Conservation (phyloP, 1,284 basidiomycete genomes). For the Trametes sp. region DNA sequence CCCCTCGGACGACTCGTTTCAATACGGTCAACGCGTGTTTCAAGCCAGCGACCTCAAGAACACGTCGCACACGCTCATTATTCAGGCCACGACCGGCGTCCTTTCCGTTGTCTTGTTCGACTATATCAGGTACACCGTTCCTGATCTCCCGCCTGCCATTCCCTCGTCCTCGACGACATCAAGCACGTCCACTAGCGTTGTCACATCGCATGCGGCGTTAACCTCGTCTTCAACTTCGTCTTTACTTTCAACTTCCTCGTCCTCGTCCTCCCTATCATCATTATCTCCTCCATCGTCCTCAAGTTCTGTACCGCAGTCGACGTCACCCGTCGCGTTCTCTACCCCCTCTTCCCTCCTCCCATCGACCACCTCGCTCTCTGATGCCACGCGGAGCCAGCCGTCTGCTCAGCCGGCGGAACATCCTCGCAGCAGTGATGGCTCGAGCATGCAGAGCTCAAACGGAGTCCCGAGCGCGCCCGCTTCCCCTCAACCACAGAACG, state of each 20-base stretch:
- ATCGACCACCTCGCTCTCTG: neutral
- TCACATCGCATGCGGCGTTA: no score
- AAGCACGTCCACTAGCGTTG: no score
- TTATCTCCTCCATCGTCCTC: neutral
- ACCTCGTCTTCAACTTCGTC: neutral
- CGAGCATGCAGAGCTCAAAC: neutral
- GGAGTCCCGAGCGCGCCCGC: neutral
- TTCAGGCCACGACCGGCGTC: neutral
- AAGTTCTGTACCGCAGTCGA: neutral
- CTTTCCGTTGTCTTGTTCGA: conserved; percentile 21
- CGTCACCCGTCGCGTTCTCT: neutral
- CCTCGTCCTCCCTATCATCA: neutral
- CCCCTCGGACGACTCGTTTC: neutral
- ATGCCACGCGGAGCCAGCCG: neutral
- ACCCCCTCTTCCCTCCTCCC: neutral
- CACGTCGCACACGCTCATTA: conserved; percentile 8
- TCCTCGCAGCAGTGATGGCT: neutral
- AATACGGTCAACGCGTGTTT: conserved; percentile 9
- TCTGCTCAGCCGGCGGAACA: neutral
- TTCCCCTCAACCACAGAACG: neutral
- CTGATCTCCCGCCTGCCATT: neutral
- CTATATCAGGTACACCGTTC: conserved; percentile 14
- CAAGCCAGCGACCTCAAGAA: neutral
- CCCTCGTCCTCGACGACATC: neutral
- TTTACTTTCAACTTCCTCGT: neutral